Conservation (phyloP, 306 rosid species). For the Castanea crenata region DNA sequence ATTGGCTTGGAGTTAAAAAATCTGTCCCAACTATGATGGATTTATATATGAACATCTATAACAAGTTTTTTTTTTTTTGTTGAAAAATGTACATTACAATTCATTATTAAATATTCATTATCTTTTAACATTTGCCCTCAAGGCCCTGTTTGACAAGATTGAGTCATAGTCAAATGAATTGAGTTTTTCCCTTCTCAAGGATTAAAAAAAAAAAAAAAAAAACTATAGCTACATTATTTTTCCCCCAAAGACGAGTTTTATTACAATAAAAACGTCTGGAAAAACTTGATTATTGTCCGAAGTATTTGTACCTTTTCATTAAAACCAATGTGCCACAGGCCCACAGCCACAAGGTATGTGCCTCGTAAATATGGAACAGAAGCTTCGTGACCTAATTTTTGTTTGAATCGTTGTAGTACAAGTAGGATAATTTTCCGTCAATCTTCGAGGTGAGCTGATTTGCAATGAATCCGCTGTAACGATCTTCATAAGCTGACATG, state of each 20-base stretch:
- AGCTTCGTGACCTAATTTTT: not conserved
- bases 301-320: not conserved
- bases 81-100: too few relatives aligned
- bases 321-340: not conserved
- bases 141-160: too few relatives aligned
- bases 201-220: too few relatives aligned
- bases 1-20: too few relatives aligned
- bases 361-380: too few relatives aligned
- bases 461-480: conserved; percentile 29
- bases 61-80: too few relatives aligned
- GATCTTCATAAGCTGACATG: conserved; percentile 26
- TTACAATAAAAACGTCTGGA: not conserved
- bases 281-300: not conserved
- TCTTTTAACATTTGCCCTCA: too few relatives aligned
- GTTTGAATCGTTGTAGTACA: conserved; percentile 12
- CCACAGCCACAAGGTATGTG: not conserved
- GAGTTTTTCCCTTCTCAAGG: not conserved
- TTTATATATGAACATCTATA: too few relatives aligned
- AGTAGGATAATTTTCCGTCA: conserved; percentile 21
- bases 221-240: not conserved
- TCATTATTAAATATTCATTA: too few relatives aligned
- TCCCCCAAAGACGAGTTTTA: not conserved
- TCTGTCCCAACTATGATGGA: too few relatives aligned
- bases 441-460: conserved; percentile 29
- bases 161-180: not conserved